Conservation (phyloP, 495 filamentous ascomycete species). For the Aspergillus ostianus region DNA sequence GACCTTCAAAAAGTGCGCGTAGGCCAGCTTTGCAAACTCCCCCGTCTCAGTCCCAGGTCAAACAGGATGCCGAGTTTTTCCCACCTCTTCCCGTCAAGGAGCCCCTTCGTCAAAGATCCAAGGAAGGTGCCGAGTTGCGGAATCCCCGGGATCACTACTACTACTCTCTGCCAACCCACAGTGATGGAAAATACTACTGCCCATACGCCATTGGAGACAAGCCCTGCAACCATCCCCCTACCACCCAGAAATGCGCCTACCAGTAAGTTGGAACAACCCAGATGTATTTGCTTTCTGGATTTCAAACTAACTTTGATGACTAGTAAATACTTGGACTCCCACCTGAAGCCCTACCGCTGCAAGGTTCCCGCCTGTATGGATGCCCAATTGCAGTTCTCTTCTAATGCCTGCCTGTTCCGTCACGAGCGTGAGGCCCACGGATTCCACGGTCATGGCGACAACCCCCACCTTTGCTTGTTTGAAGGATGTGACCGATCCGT, state of each 20-base stretch:
- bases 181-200: constrained; percentile 86
- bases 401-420: constrained; percentile 89
- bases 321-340: constrained; percentile 94
- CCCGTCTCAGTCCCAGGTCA: constrained; percentile 34
- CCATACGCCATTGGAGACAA: constrained; percentile 69
- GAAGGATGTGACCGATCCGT: constrained; percentile 78
- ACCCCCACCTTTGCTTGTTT: constrained; percentile 82
- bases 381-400: constrained; percentile 72
- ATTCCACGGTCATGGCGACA: constrained; percentile 90
- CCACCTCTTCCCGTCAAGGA: constrained; percentile 38
- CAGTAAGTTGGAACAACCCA: constrained; percentile 59
- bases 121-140: constrained; percentile 49
- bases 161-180: constrained; percentile 67
- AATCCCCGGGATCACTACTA: constrained; percentile 74
- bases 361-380: constrained; percentile 75
- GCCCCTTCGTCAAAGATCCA: constrained; percentile 42
- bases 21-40: constrained; percentile 35
- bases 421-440: constrained; percentile 94
- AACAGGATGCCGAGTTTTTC: constrained; percentile 42
- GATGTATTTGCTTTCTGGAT: neutral
- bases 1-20: constrained; percentile 37
- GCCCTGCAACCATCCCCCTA: constrained; percentile 78
- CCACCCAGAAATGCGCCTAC: constrained; percentile 95
- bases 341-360: constrained; percentile 91
- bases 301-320: constrained; percentile 23